These are phyloP conservation scores for Myrmaecium sp. DNA, from an alignment of 2,329 filamentous ascomycete genomes.

Conservation along the genomic window DNA sequence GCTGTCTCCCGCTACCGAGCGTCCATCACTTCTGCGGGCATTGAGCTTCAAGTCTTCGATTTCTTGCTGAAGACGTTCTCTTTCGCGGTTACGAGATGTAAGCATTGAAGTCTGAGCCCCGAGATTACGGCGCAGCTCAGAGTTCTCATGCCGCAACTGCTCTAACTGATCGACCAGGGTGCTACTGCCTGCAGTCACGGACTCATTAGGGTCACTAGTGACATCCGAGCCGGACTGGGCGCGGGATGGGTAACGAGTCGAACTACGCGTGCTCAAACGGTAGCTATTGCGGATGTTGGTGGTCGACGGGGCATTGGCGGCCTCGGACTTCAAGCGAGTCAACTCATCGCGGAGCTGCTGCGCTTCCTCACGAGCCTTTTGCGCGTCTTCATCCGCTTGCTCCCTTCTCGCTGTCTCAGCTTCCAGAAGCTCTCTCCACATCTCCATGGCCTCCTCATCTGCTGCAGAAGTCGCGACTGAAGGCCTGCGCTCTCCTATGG, in stretches of 20 bases:
- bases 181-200: conserved; percentile 36
- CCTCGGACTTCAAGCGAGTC: conserved; percentile 41
- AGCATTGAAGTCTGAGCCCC: conserved; percentile 96
- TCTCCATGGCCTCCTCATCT: conserved; percentile 38
- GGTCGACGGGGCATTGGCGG: conserved; percentile 15
- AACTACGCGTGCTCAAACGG: conserved; percentile 22
- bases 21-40: conserved; percentile 51
- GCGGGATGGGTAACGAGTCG: conserved; percentile 19
- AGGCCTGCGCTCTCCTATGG: conserved; percentile 32
- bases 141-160: conserved; percentile 78
- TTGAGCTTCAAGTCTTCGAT: conserved; percentile 92
- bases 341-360: too few relatives aligned
- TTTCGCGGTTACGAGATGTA: conserved; percentile 86
- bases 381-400: conserved; percentile 79
- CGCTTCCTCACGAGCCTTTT: conserved; percentile 66
- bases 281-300: conserved; percentile 18
- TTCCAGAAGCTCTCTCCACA: conserved; percentile 89
- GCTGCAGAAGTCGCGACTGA: conserved; percentile 19
- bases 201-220: conserved; percentile 29
- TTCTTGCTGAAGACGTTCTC: conserved; percentile 86
- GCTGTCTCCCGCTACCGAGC: conserved; percentile 58
- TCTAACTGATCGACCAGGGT: conserved; percentile 77
- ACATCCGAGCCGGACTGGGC: conserved; percentile 23
- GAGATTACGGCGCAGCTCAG: conserved; percentile 77
- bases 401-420: conserved; percentile 80